A percentile compares a stretch with the other conserved stretches of the same genome.
phyloP scores from a whole-genome alignment of 2,329 filamentous ascomycete genomes.

The Neofusicoccum parvum region DNA sequence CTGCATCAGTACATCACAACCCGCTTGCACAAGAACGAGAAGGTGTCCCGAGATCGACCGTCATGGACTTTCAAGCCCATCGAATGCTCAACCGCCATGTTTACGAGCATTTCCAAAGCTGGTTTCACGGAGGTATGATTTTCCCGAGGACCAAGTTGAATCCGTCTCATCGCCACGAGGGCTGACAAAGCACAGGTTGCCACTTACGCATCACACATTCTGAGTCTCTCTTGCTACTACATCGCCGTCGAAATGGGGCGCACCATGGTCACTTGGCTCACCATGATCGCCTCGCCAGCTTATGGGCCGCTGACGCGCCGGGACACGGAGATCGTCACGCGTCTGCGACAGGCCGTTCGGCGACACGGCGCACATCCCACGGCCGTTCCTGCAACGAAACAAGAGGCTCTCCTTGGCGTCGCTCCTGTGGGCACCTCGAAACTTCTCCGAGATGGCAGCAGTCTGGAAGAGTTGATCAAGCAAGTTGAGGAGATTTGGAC shows the following conservation, averaged over 20 bases:
- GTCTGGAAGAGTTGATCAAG: background rate
- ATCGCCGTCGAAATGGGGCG: constrained; percentile 6
- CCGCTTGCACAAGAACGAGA: background rate
- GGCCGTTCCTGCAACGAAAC: background rate
- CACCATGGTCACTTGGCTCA: background rate
- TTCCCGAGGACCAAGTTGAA: too few species aligned
- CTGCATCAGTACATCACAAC: constrained; percentile 12
- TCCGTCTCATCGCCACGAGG: too few species aligned
- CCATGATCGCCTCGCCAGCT: background rate
- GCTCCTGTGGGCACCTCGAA: background rate
- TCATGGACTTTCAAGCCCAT: constrained; percentile 6
- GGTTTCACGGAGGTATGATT: constrained; percentile 9
- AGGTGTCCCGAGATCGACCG: background rate
- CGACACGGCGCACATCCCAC: background rate
- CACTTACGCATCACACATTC: constrained; percentile 6
- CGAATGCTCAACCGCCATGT: background rate
- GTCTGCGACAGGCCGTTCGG: constrained; percentile 9
- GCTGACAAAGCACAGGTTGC: background rate
- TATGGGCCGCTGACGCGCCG: constrained; percentile 12
- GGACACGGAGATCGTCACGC: constrained; percentile 5
- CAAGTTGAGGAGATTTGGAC: constrained; percentile 12
- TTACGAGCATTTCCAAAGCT: constrained; percentile 11
- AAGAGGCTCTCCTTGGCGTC: background rate
- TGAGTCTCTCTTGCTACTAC: constrained; percentile 9
- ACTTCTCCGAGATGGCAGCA: background rate